phyloP scores from a whole-genome alignment of 140 eudicot species.

The Oenanthe javanica region DNA sequence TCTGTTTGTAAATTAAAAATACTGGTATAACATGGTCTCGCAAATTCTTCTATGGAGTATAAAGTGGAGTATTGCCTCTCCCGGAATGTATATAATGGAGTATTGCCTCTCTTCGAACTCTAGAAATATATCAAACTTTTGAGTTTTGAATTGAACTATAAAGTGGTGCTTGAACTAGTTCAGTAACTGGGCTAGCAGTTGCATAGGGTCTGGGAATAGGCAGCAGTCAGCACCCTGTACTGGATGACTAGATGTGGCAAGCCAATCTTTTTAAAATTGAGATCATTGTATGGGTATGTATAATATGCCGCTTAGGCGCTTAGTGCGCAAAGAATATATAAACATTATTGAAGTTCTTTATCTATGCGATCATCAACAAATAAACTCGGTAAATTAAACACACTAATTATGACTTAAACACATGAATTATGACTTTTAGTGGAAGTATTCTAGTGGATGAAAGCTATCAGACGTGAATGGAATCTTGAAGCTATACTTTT shows the following conservation, averaged over 20 bases:
- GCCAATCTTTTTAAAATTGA: not conserved
- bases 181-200: not conserved
- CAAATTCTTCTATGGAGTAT: not conserved
- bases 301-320: not conserved
- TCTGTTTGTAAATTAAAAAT: not conserved
- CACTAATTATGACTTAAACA: not conserved
- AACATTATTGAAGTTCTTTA: not conserved
- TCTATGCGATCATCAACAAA: not conserved
- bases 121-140: no score
- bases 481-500: not conserved
- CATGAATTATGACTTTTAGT: not conserved
- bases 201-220: not conserved
- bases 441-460: not conserved
- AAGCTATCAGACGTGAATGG: not conserved
- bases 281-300: not conserved
- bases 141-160: not conserved
- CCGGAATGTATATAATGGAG: not conserved
- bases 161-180: not conserved
- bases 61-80: not conserved
- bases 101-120: no score
- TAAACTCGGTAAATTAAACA: not conserved
- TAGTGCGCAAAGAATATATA: not conserved
- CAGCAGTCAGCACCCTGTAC: not conserved
- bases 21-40: not conserved
- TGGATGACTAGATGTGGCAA: not conserved